Percentiles rank a stretch among this genome's conserved stretches.
Conservation (phyloP, 305 asterid genomes). For the Plantago rigida region DNA sequence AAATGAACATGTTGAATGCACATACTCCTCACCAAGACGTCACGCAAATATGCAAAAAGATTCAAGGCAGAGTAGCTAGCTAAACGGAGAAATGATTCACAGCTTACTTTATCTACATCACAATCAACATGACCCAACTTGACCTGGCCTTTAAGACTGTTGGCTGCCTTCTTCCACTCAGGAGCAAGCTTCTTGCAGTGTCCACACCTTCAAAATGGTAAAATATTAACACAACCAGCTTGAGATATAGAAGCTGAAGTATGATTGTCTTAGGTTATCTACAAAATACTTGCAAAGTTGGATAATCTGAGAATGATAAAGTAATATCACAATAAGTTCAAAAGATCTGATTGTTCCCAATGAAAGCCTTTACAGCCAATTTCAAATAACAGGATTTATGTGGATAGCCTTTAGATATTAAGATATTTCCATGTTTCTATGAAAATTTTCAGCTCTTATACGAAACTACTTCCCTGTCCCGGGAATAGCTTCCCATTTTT, state of each 20-base stretch:
- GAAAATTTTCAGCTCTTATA: too few relatives aligned
- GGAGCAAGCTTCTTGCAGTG: slow-evolving; percentile 99
- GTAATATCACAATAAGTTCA: too few relatives aligned
- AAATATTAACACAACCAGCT: slow-evolving; percentile 20
- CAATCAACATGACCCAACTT: slow-evolving; percentile 95
- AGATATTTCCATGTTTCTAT: too few relatives aligned
- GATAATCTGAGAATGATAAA: too few relatives aligned
- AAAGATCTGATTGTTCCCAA: too few relatives aligned
- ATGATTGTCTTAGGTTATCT: too few relatives aligned
- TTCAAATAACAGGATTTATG: too few relatives aligned
- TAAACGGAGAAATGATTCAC: slow-evolving; percentile 12
- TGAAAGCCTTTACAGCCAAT: too few relatives aligned
- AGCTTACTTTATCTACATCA: slow-evolving; percentile 77
- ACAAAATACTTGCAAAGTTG: neutral
- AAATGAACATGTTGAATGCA: neutral
- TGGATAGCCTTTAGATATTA: too few relatives aligned
- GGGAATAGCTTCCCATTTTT: too few relatives aligned
- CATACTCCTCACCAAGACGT: slow-evolving; percentile 11
- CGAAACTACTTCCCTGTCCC: too few relatives aligned
- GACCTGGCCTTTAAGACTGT: slow-evolving; percentile 78
- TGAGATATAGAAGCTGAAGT: slow-evolving; percentile 8
- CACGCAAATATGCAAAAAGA: slow-evolving; percentile 1
- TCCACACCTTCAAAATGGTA: slow-evolving; percentile 65
- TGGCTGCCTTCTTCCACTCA: slow-evolving; percentile 97
- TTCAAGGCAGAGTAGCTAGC: neutral